These are phyloP conservation scores for Talaromyces sp. DNA, from an alignment of 2,329 filamentous ascomycete species.

Conservation along the genomic window DNA sequence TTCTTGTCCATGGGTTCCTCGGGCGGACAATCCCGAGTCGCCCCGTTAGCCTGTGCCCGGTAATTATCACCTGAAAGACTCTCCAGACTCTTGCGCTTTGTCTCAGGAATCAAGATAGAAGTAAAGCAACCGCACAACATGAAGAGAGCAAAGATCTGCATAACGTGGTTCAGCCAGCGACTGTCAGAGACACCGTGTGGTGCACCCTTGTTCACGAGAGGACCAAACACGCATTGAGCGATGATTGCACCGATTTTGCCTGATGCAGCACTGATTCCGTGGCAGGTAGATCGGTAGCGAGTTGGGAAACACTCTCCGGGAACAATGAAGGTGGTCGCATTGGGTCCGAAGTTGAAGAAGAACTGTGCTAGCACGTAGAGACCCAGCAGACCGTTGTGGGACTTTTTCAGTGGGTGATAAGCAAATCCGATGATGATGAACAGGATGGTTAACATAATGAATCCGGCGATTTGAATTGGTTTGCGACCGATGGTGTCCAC, in stretches of 20 bases:
- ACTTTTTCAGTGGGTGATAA: conserved; percentile 41
- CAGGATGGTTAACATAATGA: conserved; percentile 62
- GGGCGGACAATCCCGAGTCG: not conserved
- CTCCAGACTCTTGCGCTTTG: conserved; percentile 73
- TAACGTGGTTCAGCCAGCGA: conserved; percentile 72
- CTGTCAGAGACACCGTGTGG: conserved; percentile 52
- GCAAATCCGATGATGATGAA: conserved; percentile 67
- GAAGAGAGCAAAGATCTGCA: conserved; percentile 78
- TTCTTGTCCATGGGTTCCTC: not conserved
- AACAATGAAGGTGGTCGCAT: conserved; percentile 66
- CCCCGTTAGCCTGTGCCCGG: not conserved
- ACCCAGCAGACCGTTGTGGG: conserved; percentile 55
- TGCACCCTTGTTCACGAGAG: conserved; percentile 62
- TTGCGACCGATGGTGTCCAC: conserved; percentile 77
- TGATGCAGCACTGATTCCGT: conserved; percentile 67
- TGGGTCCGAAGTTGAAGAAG: conserved; percentile 58
- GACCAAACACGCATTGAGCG: conserved; percentile 67
- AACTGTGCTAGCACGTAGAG: conserved; percentile 68
- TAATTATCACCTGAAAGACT: conserved; percentile 67
- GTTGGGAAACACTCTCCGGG: conserved; percentile 68
- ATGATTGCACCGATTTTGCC: conserved; percentile 71
- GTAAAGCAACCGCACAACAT: conserved; percentile 73
- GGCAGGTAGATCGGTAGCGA: conserved; percentile 64
- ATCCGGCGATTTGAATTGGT: conserved; percentile 70
- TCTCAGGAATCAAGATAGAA: conserved; percentile 75